Conservation (phyloP, 441 rosid species). For the Pelargonium exstipulatum region DNA sequence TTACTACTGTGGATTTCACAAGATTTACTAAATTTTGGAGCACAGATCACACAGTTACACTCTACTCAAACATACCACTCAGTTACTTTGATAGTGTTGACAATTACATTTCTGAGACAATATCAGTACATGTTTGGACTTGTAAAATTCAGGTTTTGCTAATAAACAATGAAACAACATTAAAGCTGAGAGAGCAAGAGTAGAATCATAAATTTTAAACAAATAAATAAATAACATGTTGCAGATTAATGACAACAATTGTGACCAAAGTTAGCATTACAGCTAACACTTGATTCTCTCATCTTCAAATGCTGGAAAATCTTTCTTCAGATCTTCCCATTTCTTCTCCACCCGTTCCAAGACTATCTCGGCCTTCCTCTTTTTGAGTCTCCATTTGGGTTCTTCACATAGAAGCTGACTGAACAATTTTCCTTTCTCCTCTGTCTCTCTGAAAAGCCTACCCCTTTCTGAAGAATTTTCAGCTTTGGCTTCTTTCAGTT, state of each 20-base stretch:
- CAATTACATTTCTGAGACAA: no score
- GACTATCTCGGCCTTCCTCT: conserved; percentile 29
- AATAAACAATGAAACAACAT: no score
- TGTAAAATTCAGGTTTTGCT: no score
- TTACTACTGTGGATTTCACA: no score
- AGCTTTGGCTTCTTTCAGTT: conserved; percentile 19
- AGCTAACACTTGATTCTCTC: not conserved
- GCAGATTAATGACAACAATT: not conserved
- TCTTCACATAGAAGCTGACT: conserved; percentile 21
- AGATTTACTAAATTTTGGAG: no score
- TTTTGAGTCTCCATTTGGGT: conserved; percentile 22
- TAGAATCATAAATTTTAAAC: no score
- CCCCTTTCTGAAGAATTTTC: conserved; percentile 20
- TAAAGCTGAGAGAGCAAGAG: no score
- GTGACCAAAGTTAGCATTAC: not conserved
- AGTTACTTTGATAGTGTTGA: no score
- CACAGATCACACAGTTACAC: no score
- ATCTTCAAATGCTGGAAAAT: conserved; percentile 9
- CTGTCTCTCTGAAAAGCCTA: conserved; percentile 27
- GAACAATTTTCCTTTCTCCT: conserved; percentile 22
- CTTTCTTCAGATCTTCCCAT: conserved; percentile 28
- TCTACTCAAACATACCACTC: no score
- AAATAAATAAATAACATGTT: no score
- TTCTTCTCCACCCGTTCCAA: conserved; percentile 24
- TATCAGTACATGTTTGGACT: no score